A percentile compares a stretch with the other conserved stretches of the same genome.
Conservation (phyloP, 371 early-diverging fungal species). For the Nematocida homosporus region DNA sequence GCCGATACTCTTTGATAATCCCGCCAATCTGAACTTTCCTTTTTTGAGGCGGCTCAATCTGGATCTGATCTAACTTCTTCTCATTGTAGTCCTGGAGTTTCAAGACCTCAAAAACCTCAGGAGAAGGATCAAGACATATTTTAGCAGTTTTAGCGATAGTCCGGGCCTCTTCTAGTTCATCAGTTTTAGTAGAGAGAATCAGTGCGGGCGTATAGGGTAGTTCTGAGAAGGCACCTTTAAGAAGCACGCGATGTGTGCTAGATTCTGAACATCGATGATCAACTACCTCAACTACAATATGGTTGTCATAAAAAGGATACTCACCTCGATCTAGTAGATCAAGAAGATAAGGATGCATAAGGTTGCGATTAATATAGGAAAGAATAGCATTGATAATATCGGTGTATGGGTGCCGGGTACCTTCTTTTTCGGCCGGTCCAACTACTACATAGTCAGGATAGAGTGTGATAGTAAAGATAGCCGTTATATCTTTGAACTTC, state of each 20-base stretch:
- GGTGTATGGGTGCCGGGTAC: constrained; percentile 42
- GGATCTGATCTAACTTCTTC: constrained; percentile 20
- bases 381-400: constrained; percentile 37
- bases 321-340: constrained; percentile 55
- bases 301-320: constrained; percentile 55
- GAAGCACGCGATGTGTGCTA: constrained; percentile 13
- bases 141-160: constrained; percentile 26
- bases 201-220: constrained; percentile 30
- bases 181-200: constrained; percentile 29
- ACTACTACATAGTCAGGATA: constrained; percentile 45
- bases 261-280: constrained; percentile 33
- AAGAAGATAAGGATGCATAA: constrained; percentile 48
- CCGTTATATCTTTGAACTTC: constrained; percentile 49
- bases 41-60: constrained; percentile 25
- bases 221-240: constrained; percentile 18
- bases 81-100: constrained; percentile 48
- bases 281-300: constrained; percentile 46
- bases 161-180: constrained; percentile 5
- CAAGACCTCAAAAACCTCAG: constrained; percentile 45
- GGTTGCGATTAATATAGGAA: constrained; percentile 31
- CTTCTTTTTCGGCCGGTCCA: constrained; percentile 51
- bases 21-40: constrained; percentile 32
- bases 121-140: constrained; percentile 43
- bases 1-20: constrained; percentile 44
- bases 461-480: constrained; percentile 37